Percentiles rank a stretch among this genome's conserved stretches.
phyloP scores from a whole-genome alignment of 129 eudicot species.

The Pseudognaphalium luteoalbum region DNA sequence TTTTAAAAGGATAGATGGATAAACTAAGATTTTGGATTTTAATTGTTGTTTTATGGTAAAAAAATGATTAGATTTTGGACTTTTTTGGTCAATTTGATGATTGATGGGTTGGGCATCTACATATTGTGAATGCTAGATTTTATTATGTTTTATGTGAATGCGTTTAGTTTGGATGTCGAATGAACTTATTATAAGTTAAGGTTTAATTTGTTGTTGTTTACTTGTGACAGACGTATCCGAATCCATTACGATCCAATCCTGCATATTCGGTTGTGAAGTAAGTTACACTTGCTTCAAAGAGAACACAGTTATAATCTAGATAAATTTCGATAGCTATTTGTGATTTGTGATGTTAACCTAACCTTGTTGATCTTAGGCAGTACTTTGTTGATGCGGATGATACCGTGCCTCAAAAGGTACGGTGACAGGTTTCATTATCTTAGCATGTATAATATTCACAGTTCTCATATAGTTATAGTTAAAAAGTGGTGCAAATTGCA shows the following conservation, averaged over 20 bases:
- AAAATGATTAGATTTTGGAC: background rate
- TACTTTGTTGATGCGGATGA: conserved; percentile 77
- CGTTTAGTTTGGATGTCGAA: background rate
- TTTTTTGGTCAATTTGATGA: background rate
- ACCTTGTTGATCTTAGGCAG: conserved; percentile 53
- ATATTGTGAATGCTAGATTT: background rate
- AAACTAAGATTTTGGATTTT: conserved; percentile 2
- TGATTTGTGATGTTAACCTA: conserved; percentile 16
- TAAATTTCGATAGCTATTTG: background rate
- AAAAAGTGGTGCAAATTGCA: background rate
- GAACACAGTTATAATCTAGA: background rate
- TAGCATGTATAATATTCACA: background rate
- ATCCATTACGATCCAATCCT: conserved; percentile 83
- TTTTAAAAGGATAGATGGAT: background rate
- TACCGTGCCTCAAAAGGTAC: conserved; percentile 75
- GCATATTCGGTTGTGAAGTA: conserved; percentile 96
- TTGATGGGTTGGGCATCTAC: background rate
- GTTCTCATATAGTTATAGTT: background rate
- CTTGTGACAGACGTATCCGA: conserved; percentile 68
- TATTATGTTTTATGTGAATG: background rate
- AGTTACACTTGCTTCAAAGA: conserved; percentile 30
- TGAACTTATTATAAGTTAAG: conserved; percentile 1
- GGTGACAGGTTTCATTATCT: background rate
- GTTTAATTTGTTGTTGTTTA: conserved; percentile 15
- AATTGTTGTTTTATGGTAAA: background rate